Base-by-base conservation (phyloP, 306 rosid species). In the Cicer bijugum region DNA sequence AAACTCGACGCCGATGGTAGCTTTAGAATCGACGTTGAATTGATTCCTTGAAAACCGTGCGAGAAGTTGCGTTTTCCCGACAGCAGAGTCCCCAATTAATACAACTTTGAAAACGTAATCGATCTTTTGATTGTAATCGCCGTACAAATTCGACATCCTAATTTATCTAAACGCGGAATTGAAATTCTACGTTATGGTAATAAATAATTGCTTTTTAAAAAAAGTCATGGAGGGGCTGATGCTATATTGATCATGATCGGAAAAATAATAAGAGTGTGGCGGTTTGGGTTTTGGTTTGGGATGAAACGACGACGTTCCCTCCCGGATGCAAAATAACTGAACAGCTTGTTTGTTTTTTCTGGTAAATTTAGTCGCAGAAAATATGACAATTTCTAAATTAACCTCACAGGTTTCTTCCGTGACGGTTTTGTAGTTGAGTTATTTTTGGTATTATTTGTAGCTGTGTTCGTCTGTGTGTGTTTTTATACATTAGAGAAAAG, bases 61-160 rank as follows among this genome's bases (percentile, higher is more conserved):
- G 3, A 91, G 86, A 55, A 91, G 88, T 69, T 91, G 97, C 17
- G 94, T 88, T 65, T 91, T 91, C 8, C 97, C 97, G 0, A 91
- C 97, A 6, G 97, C 97, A 12, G 97, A 91, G 70, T 91, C 97
- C 6, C 97, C 97, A 38, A 91, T 85, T 87, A 91, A 60, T 9
- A 90, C 96, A 39, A 91, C 94, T 80, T 91, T 91, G 88, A 81
- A 89, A 12, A 91, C 97, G 73, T 91, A 91, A 73, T 91, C 97
- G 76, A 91, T 87, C 87, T 91, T 91, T 52, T 88, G 90, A 59
- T 74, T 74, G 70, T 40, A 80, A 40, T 80, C 83, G 9, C 80
- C 71, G 76, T 80, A 80, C 65, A 74, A 44, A 53, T 80, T 80
- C 72, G 83, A 80, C 83, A 80, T 80, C 70, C 38, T 52, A 3